A percentile compares a stretch with the other conserved stretches of the same genome.
These are phyloP conservation scores for Diaporthe helianthi DNA, from an alignment of 2,329 filamentous ascomycete species.

Conservation along the genomic window DNA sequence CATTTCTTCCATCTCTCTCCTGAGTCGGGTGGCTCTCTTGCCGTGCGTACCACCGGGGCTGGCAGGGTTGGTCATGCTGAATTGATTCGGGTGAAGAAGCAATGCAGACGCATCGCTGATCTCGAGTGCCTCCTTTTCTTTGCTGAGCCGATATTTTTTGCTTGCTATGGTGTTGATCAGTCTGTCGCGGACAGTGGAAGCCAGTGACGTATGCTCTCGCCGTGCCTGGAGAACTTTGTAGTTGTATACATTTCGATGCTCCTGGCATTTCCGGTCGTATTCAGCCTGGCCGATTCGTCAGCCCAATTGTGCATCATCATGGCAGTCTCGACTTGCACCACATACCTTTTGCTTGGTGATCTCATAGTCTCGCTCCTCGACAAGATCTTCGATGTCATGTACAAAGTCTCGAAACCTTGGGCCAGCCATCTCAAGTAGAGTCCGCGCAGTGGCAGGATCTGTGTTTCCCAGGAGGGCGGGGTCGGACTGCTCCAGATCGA, in stretches of 20 bases:
- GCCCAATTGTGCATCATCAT: neutral
- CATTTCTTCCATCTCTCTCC: slow-evolving; percentile 66
- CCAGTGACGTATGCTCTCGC: slow-evolving; percentile 66
- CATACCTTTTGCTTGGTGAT: slow-evolving; percentile 82
- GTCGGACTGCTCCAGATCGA: slow-evolving; percentile 41
- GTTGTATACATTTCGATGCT: slow-evolving; percentile 64
- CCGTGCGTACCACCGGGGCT: slow-evolving; percentile 69
- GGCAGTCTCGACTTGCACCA: slow-evolving; percentile 28
- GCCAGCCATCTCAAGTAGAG: slow-evolving; percentile 77
- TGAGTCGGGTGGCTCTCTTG: slow-evolving; percentile 68
- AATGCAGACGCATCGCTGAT: slow-evolving; percentile 71
- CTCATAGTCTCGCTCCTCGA: slow-evolving; percentile 86
- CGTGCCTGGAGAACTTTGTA: slow-evolving; percentile 69
- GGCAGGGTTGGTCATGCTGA: slow-evolving; percentile 68
- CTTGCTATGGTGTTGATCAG: slow-evolving; percentile 70
- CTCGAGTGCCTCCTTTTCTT: slow-evolving; percentile 73
- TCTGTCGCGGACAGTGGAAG: slow-evolving; percentile 69
- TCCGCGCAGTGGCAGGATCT: slow-evolving; percentile 51
- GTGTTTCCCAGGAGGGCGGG: slow-evolving; percentile 43
- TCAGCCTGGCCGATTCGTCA: slow-evolving; percentile 56
- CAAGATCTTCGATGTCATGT: slow-evolving; percentile 83
- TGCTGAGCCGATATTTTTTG: slow-evolving; percentile 69
- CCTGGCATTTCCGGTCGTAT: slow-evolving; percentile 66
- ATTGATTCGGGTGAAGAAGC: slow-evolving; percentile 72
- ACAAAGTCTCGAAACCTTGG: slow-evolving; percentile 86